Percentiles rank a stretch among this genome's conserved stretches.
Evolutionary conservation across 352 stramenopile species (phyloP).

Genomic region (Globisporangium nagaii): DNA sequence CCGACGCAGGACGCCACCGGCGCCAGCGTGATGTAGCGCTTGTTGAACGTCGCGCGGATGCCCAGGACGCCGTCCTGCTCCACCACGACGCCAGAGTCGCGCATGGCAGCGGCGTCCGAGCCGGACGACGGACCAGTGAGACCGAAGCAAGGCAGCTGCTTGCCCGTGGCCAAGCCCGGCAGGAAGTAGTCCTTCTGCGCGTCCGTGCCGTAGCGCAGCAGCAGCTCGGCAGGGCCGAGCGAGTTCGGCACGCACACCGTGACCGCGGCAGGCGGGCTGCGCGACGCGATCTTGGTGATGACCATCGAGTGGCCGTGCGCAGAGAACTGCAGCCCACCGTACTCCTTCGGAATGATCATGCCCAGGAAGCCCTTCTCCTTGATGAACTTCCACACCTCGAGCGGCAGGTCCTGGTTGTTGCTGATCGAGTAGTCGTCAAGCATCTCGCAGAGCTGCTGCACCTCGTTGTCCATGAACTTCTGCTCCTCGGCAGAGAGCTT

Average conservation of each 20-base stretch:
- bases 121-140: constrained; percentile 93
- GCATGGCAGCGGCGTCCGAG: constrained; percentile 94
- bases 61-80: constrained; percentile 93
- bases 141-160: constrained; percentile 97
- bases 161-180: constrained; percentile 89
- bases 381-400: constrained; percentile 95
- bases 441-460: constrained; percentile 93
- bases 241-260: constrained; percentile 98
- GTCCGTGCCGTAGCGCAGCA: constrained; percentile 94
- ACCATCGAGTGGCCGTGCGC: constrained; percentile 90
- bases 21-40: constrained; percentile 98
- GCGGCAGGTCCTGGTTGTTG: constrained; percentile 89
- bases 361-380: constrained; percentile 95
- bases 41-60: constrained; percentile 96
- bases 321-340: constrained; percentile 87
- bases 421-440: constrained; percentile 95
- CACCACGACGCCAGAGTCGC: constrained; percentile 92
- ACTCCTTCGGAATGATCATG: constrained; percentile 98
- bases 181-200: constrained; percentile 97
- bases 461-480: constrained; percentile 94
- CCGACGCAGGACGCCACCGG: constrained; percentile 96
- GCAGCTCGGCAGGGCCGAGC: constrained; percentile 93
- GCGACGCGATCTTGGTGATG: constrained; percentile 91
- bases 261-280: constrained; percentile 87
- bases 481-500: constrained; percentile 92